A percentile compares a stretch with the other conserved stretches of the same genome.
Conservation (phyloP, 257 asterid species). For the Solanum etuberosum region DNA sequence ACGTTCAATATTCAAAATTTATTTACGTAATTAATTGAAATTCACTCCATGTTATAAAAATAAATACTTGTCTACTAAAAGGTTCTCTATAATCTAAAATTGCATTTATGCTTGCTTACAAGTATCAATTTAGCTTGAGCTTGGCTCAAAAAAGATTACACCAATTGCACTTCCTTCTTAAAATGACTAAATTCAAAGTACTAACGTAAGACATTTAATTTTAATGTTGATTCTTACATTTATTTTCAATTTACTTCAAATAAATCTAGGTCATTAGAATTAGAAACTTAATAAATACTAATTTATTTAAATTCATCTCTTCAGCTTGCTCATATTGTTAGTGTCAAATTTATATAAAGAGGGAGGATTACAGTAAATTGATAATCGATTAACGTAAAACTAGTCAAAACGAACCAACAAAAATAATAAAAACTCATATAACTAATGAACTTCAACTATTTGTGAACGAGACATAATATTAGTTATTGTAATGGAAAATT, state of each 20-base stretch:
- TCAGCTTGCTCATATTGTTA: accelerated
- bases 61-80: background rate
- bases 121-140: background rate
- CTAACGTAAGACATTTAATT: background rate
- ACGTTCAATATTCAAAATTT: background rate
- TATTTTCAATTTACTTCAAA: background rate
- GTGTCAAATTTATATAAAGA: background rate
- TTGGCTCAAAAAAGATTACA: background rate
- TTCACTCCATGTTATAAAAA: background rate
- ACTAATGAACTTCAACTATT: background rate
- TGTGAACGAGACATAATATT: background rate
- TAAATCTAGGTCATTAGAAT: background rate
- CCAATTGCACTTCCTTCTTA: background rate
- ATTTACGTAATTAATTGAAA: background rate
- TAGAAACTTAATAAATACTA: background rate
- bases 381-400: background rate
- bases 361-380: background rate
- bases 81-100: background rate
- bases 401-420: background rate
- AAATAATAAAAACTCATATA: background rate
- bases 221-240: background rate
- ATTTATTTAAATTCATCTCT: background rate
- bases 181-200: background rate
- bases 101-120: background rate
- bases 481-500: background rate